Conservation (phyloP, 2,329 filamentous ascomycete genomes). For the Fusarium sp. region DNA sequence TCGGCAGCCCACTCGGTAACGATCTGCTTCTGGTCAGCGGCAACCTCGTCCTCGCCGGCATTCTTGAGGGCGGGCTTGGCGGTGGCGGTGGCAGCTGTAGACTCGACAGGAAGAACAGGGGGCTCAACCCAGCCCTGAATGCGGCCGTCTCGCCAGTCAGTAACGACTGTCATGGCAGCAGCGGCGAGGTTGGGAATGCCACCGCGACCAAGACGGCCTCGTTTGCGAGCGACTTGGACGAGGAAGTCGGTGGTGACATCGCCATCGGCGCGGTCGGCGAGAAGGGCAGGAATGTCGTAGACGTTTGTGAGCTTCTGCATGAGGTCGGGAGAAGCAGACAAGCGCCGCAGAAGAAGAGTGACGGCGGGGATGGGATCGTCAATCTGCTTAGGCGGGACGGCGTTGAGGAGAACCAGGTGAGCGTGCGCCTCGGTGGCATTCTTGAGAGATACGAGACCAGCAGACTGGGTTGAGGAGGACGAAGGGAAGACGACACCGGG, state of each 20-base stretch:
- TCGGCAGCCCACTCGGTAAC: constrained; percentile 94
- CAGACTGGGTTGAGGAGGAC: constrained; percentile 55
- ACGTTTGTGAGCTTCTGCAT: constrained; percentile 82
- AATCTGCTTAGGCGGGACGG: constrained; percentile 92
- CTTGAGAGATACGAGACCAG: constrained; percentile 63
- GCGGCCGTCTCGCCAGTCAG: constrained; percentile 95
- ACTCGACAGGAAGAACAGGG: constrained; percentile 71
- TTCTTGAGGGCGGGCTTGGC: constrained; percentile 52
- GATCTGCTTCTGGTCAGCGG: constrained; percentile 82
- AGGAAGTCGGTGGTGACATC: constrained; percentile 91
- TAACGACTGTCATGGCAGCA: constrained; percentile 92
- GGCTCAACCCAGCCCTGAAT: constrained; percentile 93
- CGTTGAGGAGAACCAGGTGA: constrained; percentile 87
- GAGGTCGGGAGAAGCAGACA: constrained; percentile 78
- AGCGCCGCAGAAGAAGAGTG: constrained; percentile 80
- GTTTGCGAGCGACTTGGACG: constrained; percentile 92
- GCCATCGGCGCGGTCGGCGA: constrained; percentile 71
- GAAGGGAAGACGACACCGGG: constrained; percentile 95
- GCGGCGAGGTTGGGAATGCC: constrained; percentile 89
- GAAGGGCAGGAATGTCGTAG: constrained; percentile 85
- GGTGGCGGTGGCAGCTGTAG: constrained; percentile 45
- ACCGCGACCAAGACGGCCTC: constrained; percentile 86
- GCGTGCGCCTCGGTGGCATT: constrained; percentile 79
- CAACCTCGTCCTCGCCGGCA: constrained; percentile 57
- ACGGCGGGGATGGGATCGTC: constrained; percentile 92